Evolutionary conservation across 2,329 filamentous ascomycete genomes (phyloP), one percentile per base, ranked within the genome.

Genomic region (Shiraia sp.): DNA sequence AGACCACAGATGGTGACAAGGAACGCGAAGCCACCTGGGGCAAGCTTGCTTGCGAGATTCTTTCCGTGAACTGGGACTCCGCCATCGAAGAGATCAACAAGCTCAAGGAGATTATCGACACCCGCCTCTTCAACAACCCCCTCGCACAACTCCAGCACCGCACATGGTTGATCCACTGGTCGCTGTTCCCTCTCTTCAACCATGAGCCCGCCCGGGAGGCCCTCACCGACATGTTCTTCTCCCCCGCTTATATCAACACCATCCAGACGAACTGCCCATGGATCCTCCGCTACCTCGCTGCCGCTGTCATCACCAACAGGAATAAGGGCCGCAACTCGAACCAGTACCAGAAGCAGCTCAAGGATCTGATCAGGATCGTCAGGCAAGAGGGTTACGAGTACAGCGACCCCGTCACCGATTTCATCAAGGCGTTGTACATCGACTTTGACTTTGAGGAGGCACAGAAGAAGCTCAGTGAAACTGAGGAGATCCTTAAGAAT

Each of bases 121-220:
- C 87, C 45, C 89, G 90, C 70, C 85, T 97, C 50, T 96, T 96
- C 81, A 93, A 86, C 81, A 96, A 96, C 79, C 88, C 92, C 19
- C 82, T 96, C 53, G 91, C 88, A 47, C 93, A 99, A 77, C 86
- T 99, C 50, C 87, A 92, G 71, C 92, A 96, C 80, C 89, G 93
- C 68, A 95, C 91, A 45, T 96, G 92, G 89, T 80, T 99, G 64
- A 87, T 96, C 63, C 93, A 99, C 87, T 99, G 93, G 91, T 86
- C 89, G 32, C 85, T 99, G 49, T 99, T 97, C 83, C 92, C 93
- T 49, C 91, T 96, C 76, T 99, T 97, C 83, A 97, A 99, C 83
- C 86, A 89, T 76, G 92, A 97, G 65, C 80, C 84, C 55, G 89
- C 90, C 45, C 90, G 92, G 65, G 93, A 99, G 68, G 82, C 83